Evolutionary conservation across 345 rosid genomes (phyloP).

Genomic region (Eucalyptus guilfoylei): DNA sequence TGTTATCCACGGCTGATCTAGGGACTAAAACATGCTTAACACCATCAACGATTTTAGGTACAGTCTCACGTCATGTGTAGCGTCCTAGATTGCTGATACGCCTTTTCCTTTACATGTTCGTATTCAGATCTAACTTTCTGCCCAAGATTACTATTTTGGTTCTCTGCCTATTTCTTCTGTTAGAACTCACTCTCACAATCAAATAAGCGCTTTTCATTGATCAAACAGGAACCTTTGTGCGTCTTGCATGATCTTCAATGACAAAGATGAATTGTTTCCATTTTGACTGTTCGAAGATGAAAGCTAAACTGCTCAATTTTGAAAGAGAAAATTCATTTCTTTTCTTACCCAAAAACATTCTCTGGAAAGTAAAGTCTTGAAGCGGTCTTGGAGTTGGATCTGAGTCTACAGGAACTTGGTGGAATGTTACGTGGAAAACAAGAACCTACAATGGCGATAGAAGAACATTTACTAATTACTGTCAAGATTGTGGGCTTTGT

Average conservation of each 20-base stretch:
- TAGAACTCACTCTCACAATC: neutral
- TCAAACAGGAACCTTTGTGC: neutral
- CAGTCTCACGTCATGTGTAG: fast-evolving
- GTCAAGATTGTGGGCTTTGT: neutral
- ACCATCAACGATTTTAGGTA: neutral
- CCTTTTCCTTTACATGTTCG: neutral
- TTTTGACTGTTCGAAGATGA: neutral
- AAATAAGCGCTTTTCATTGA: neutral
- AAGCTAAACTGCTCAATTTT: neutral
- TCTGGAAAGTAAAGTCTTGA: neutral
- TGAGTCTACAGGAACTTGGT: neutral
- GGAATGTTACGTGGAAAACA: neutral
- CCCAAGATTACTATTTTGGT: fast-evolving
- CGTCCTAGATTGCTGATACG: neutral
- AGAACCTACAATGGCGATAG: neutral
- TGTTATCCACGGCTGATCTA: neutral
- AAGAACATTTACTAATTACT: neutral
- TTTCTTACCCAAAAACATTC: neutral
- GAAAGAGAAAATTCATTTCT: neutral
- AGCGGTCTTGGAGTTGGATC: neutral
- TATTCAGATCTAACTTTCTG: neutral
- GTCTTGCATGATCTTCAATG: neutral
- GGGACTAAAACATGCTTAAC: neutral
- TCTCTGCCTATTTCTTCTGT: neutral
- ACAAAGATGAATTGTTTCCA: neutral